Percentiles rank a stretch among this genome's conserved stretches.
Evolutionary conservation across 768 basidiomycete genomes (phyloP).

Genomic region (Panaeolus papilionaceus): DNA sequence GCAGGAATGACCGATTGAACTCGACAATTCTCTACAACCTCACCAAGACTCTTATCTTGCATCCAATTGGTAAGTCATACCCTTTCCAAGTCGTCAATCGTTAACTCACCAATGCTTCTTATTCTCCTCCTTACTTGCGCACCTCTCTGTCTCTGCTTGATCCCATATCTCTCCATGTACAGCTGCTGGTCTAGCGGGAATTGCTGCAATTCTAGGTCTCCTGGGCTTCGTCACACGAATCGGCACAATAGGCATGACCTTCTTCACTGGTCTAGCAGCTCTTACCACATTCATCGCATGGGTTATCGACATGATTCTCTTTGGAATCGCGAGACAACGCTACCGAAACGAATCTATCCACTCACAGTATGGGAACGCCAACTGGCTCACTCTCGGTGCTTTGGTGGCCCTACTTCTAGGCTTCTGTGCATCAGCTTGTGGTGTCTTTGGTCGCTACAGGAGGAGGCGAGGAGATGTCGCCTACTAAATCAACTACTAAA

Average conservation of each 20-base stretch:
- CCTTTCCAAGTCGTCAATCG: constrained; percentile 14
- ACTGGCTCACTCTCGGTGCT: constrained; percentile 83
- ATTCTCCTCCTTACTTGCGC: background rate
- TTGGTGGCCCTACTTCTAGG: constrained; percentile 68
- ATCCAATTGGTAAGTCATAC: constrained; percentile 69
- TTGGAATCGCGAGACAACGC: constrained; percentile 68
- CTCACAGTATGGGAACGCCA: constrained; percentile 78
- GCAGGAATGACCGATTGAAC: constrained; percentile 53
- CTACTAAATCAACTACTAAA: constrained; percentile 26
- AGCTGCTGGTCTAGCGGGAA: constrained; percentile 70
- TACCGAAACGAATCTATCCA: constrained; percentile 53
- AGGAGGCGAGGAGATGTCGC: constrained; percentile 36
- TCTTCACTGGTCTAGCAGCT: constrained; percentile 69
- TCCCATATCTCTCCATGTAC: background rate
- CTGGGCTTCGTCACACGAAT: constrained; percentile 69
- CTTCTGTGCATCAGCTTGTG: constrained; percentile 70
- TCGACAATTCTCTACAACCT: constrained; percentile 67
- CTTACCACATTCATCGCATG: constrained; percentile 72
- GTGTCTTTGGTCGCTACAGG: constrained; percentile 71
- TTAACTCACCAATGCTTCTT: background rate
- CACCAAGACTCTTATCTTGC: constrained; percentile 76
- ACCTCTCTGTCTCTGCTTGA: background rate
- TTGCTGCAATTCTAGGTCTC: constrained; percentile 72
- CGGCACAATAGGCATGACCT: constrained; percentile 81
- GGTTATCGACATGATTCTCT: constrained; percentile 83